phyloP scores from a whole-genome alignment of 2,329 filamentous ascomycete genomes.

The Fragosphaeria purpurea region DNA sequence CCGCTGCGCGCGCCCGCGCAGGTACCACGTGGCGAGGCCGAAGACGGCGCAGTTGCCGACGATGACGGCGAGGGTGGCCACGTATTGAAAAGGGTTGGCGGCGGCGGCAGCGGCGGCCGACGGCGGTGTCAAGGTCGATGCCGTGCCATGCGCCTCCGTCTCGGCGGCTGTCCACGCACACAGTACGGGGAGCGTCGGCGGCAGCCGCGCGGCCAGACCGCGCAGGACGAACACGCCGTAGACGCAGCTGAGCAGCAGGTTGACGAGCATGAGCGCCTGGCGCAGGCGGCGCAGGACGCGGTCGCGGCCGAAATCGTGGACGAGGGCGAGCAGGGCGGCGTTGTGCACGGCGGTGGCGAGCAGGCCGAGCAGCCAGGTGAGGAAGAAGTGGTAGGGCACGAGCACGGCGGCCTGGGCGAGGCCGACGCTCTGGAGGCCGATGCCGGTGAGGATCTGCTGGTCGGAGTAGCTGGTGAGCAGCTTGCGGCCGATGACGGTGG shows the following conservation, averaged over 20 bases:
- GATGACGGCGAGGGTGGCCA: conserved; percentile 53
- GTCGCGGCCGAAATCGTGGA: conserved; percentile 56
- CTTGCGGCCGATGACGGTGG: conserved; percentile 43
- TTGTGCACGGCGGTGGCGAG: conserved; percentile 58
- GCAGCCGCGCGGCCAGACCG: conserved; percentile 40
- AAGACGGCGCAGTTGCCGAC: conserved; percentile 50
- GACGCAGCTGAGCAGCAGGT: conserved; percentile 47
- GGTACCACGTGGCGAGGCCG: conserved; percentile 50
- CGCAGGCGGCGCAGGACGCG: conserved; percentile 58
- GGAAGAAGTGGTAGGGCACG: conserved; percentile 60
- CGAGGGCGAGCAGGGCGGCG: conserved; percentile 52
- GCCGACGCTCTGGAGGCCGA: conserved; percentile 56
- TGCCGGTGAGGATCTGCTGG: conserved; percentile 59
- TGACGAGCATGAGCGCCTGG: conserved; percentile 56
- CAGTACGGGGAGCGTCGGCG: conserved; percentile 43
- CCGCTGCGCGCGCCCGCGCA: conserved; percentile 44
- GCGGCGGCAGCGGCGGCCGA: conserved; percentile 15
- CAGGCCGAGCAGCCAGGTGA: conserved; percentile 58
- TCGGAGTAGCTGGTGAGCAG: conserved; percentile 56
- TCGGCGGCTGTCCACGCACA: conserved; percentile 42
- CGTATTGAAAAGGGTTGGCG: conserved; percentile 38
- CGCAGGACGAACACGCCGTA: conserved; percentile 48
- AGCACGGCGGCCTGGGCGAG: conserved; percentile 49
- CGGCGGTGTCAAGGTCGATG: conserved; percentile 13
- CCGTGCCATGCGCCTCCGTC: conserved; percentile 11